phyloP scores from a whole-genome alignment of 2,329 filamentous ascomycete genomes.

The Penicillium sp. region DNA sequence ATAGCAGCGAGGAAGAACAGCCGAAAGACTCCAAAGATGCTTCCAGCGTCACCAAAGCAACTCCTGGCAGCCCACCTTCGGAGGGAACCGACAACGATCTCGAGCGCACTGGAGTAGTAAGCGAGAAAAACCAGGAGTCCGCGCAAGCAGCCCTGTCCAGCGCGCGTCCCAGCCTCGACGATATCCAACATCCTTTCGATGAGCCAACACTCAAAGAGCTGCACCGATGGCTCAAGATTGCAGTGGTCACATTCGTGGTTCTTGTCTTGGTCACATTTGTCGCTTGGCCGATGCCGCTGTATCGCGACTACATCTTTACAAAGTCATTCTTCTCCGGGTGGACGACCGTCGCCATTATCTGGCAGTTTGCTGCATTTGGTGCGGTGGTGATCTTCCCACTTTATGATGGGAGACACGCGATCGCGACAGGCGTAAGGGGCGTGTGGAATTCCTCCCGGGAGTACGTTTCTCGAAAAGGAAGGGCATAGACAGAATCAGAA shows the following conservation, averaged over 20 bases:
- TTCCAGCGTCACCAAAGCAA: too few species aligned
- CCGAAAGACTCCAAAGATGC: too few species aligned
- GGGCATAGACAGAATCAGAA: too few species aligned
- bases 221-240: constrained; percentile 41
- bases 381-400: constrained; percentile 50
- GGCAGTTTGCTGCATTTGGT: constrained; percentile 50
- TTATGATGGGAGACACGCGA: constrained; percentile 48
- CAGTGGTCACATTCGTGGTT: constrained; percentile 42
- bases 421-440: constrained; percentile 27
- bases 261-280: constrained; percentile 49
- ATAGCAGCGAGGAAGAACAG: constrained; percentile 10
- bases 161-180: constrained; percentile 32
- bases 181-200: constrained; percentile 47
- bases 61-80: background rate
- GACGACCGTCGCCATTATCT: constrained; percentile 47
- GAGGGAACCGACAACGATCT: background rate
- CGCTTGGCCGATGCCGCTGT: constrained; percentile 51
- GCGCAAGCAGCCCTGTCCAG: background rate
- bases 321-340: constrained; percentile 49
- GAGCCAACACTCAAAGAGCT: constrained; percentile 35
- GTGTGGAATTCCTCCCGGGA: too few species aligned
- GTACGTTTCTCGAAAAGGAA: too few species aligned
- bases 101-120: constrained; percentile 1
- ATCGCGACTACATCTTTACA: constrained; percentile 50
- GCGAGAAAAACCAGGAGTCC: constrained; percentile 1